Base-by-base conservation (phyloP, 108 stramenopile genomes). In the Conticribra weissflogii region DNA sequence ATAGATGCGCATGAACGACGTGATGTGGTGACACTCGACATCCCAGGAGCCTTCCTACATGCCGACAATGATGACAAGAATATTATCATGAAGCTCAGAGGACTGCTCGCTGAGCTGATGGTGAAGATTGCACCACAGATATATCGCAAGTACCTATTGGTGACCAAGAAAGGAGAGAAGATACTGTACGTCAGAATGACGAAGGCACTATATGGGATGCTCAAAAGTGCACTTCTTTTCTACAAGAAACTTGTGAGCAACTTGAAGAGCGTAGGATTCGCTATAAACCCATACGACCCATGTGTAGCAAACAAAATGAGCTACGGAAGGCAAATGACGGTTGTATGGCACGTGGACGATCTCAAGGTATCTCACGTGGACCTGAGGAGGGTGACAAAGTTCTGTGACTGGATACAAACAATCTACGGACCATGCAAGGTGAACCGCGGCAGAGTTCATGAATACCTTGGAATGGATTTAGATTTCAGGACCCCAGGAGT, bases 1-100 rank as follows among this genome's bases (percentile, higher is more conserved):
- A 73, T 57, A 2, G 53, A 55, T 9, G 3, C 72, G 24, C 29
- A 56, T 28, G 62, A 73, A 66, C 23, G 46, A 3, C 18, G 51
- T 24, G 0, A 83, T 44, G 80, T 83, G 1, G 78, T 66, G 30
- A 74, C 76, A 4, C 19, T 62, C 55, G 85, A 86, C 49, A 34
- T 86, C 14, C 80, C 79, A n/a, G 74, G 69, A 22, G 76, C 80
- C 0, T 86, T 81, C 44, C 9, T 86, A 17, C 85, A 86, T 22
- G 55, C 85, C 1, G 44, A 74, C 2, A 58, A 59, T 33, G 73
- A 71, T 16, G 72, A 79, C 4, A 66, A 72, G 0, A 28, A 44
- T 52, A 45, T 78, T 17, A 21, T 56, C 55, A 66, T 78, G 54
- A 27, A 19, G 15, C 19, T 69, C 30, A 2, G 17, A n/a, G 50